phyloP scores from a whole-genome alignment of 176 grass and related monocot genomes.

The Saccharum spontaneum region DNA sequence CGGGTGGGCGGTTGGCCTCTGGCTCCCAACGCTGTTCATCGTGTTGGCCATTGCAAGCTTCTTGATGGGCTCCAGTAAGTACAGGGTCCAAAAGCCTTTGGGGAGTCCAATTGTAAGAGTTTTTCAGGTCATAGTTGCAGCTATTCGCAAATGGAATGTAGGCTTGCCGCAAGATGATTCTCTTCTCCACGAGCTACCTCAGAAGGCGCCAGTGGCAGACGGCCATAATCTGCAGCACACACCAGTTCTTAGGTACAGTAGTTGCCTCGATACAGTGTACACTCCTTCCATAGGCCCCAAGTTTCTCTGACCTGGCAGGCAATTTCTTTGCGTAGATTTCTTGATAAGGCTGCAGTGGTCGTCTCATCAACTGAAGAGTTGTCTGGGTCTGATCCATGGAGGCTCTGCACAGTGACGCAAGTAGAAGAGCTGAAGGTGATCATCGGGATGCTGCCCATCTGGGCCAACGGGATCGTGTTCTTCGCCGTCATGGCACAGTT shows the following conservation, averaged over 20 bases:
- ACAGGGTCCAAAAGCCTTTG: background rate
- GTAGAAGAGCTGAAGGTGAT: slow-evolving; percentile 53
- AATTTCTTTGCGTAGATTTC: slow-evolving; percentile 14
- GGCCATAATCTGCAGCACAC: too few species aligned
- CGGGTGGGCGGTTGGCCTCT: slow-evolving; percentile 39
- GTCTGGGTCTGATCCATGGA: background rate
- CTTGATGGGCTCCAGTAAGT: background rate
- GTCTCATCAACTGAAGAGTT: too few species aligned
- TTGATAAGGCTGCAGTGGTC: slow-evolving; percentile 43
- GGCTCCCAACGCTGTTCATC: slow-evolving; percentile 8
- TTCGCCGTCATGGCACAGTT: slow-evolving; percentile 19
- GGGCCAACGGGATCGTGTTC: slow-evolving; percentile 27
- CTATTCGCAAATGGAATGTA: background rate
- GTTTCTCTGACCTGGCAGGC: too few species aligned
- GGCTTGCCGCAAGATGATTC: background rate
- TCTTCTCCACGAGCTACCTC: background rate
- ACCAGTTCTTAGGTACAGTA: too few species aligned
- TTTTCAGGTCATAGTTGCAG: slow-evolving; percentile 38
- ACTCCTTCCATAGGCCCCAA: too few species aligned
- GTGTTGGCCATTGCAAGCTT: slow-evolving; percentile 15
- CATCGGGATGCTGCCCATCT: slow-evolving; percentile 38
- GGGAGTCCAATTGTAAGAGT: slow-evolving; percentile 35
- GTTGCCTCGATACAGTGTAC: too few species aligned
- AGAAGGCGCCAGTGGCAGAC: background rate
- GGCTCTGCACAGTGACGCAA: slow-evolving; percentile 45